Conservation (phyloP, 2,329 filamentous ascomycete genomes). For the Sporothrix phasma region DNA sequence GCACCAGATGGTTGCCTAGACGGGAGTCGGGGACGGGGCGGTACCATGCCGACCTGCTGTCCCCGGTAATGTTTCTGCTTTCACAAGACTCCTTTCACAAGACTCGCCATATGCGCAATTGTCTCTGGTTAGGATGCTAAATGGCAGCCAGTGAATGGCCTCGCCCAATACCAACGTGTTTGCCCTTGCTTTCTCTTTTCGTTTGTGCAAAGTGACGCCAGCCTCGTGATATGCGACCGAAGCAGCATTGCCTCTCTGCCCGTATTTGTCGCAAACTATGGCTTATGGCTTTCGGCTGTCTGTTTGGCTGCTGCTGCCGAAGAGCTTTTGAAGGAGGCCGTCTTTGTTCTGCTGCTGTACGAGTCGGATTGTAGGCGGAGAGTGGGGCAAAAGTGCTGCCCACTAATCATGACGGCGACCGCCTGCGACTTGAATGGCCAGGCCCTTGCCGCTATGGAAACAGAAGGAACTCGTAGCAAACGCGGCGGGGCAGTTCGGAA, state of each 20-base stretch:
- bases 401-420: conserved; percentile 9
- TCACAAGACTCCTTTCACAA: not conserved
- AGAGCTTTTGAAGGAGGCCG: not conserved
- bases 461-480: conserved; percentile 7
- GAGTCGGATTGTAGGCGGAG: not conserved
- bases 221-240: not conserved
- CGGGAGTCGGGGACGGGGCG: not conserved
- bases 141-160: not conserved
- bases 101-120: not conserved
- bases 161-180: conserved; percentile 5
- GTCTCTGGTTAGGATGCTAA: not conserved
- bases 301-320: not conserved
- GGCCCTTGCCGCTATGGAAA: conserved; percentile 9
- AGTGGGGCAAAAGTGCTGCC: not conserved
- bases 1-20: not conserved
- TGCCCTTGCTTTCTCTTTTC: not conserved
- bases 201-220: not conserved
- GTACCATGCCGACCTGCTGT: not conserved
- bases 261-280: not conserved
- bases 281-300: not conserved
- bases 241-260: not conserved
- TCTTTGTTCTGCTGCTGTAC: not conserved
- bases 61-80: not conserved
- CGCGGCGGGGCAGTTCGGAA: not conserved
- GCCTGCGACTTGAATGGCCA: not conserved